Conservation (phyloP, 768 basidiomycete genomes). For the Podaxis sp. region DNA sequence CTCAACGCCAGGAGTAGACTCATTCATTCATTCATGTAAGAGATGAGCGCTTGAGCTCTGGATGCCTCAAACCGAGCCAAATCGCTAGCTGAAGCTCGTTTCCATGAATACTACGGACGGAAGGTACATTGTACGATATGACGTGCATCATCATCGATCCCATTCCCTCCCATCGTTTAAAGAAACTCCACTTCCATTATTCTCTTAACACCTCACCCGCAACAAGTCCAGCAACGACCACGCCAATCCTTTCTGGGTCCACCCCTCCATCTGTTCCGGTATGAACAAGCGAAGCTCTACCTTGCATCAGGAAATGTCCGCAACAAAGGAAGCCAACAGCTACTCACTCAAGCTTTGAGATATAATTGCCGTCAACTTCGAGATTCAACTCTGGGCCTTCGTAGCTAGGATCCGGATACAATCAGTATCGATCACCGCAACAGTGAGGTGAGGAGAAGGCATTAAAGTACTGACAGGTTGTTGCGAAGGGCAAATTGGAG, state of each 20-base stretch:
- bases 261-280: conserved; percentile 5
- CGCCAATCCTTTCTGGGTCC: conserved; percentile 28
- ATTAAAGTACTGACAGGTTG: conserved; percentile 35
- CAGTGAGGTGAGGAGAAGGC: neutral
- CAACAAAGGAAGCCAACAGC: neutral
- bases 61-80: too few relatives aligned
- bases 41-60: too few relatives aligned
- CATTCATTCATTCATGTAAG: too few relatives aligned
- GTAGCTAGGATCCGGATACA: conserved; percentile 32
- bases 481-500: conserved; percentile 47
- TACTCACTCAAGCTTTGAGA: conserved; percentile 48
- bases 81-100: too few relatives aligned
- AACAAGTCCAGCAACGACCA: conserved; percentile 28
- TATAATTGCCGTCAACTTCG: conserved; percentile 47
- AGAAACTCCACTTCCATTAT: conserved; percentile 15
- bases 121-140: neutral
- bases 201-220: conserved; percentile 32
- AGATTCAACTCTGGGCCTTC: conserved; percentile 41
- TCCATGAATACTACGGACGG: too few relatives aligned
- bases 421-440: neutral
- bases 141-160: too few relatives aligned
- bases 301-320: neutral
- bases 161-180: too few relatives aligned
- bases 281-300: conserved; percentile 8
- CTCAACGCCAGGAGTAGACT: too few relatives aligned